Evolutionary conservation across 2,329 filamentous ascomycete species (phyloP).

Genomic region (Diplodia sapinea): DNA sequence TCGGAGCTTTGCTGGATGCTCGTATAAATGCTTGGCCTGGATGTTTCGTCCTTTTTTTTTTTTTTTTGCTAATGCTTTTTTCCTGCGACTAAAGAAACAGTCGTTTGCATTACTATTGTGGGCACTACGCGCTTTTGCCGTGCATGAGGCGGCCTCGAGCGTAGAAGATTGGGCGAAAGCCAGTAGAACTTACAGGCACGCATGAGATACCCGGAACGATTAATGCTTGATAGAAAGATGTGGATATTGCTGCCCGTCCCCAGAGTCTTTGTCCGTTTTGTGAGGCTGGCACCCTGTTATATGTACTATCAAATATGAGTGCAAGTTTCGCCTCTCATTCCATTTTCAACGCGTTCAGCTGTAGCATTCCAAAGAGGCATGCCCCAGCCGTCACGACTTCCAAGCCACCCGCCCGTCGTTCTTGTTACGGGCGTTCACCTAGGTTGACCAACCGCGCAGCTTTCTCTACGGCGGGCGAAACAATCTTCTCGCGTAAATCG

Average conservation of each 20-base stretch:
- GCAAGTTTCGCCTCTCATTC: background rate
- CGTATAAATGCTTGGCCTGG: background rate
- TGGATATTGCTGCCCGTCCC: background rate
- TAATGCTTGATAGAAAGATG: background rate
- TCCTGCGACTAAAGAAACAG: background rate
- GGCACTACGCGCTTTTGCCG: background rate
- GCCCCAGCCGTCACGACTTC: background rate
- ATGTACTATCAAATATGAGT: background rate
- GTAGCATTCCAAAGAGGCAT: background rate
- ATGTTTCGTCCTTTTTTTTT: background rate
- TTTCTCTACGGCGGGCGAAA: constrained; percentile 1
- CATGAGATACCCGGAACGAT: constrained; percentile 22
- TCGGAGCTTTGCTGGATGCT: background rate
- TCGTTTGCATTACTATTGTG: constrained; percentile 4
- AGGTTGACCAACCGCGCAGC: background rate
- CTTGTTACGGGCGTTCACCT: background rate
- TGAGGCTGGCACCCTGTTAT: background rate
- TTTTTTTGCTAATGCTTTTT: background rate
- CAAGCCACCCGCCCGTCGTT: no score
- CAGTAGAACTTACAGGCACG: background rate
- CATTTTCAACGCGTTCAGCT: background rate
- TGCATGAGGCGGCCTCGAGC: background rate
- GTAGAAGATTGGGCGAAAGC: background rate
- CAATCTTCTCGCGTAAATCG: constrained; percentile 16
- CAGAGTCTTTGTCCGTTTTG: background rate